Evolutionary conservation across 495 filamentous ascomycete genomes (phyloP), one percentile per base, ranked within the genome.

Genomic region (Annulohypoxylon moriforme): DNA sequence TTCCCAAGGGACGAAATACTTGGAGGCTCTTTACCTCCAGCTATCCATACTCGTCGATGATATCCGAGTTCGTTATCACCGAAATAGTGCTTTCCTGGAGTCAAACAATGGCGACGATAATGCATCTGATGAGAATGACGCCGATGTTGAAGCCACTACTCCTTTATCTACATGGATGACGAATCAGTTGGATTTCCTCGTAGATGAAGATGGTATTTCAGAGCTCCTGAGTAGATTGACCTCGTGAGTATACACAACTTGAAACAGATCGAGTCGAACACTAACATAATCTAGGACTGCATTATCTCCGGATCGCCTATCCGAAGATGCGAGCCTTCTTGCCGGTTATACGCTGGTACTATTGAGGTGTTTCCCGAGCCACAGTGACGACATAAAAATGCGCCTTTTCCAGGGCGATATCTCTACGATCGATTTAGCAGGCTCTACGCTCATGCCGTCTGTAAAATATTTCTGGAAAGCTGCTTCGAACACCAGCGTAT

Each of bases 391-490:
- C 58, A 96, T 98, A 57, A 91, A 94, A 0, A 97, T 98, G 93
- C 96, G 96, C 85, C 82, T 99, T 4, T 98, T 94, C 71, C 82
- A 94, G 13, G 91, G 93, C 0, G 94, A 94, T 31, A 89, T 92
- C 10, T 82, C 85, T 2, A 85, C 85, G 18, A 81, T 71, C 16
- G 74, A 77, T 29, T 74, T 78, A 8, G 77, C 75, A 13, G 38
- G 33, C 36, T 33, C 55, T 22, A 75, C 73, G 4, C 82, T 85
- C 58, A 76, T 91, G 14, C 91, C 96, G 0, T 90, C 93, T 5
- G 89, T 96, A 59, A 92, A 92, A 75, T 98, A 92, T 76, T 94
- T 98, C 75, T 99, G 96, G 93, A 84, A 90, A 56, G 91, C 92
- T 16, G 87, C 91, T 47, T 87, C 83, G 53, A 83, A 83, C 46